Evolutionary conservation across 2,329 filamentous ascomycete genomes (phyloP).

Genomic region (Aspergillus spinulosporus): DNA sequence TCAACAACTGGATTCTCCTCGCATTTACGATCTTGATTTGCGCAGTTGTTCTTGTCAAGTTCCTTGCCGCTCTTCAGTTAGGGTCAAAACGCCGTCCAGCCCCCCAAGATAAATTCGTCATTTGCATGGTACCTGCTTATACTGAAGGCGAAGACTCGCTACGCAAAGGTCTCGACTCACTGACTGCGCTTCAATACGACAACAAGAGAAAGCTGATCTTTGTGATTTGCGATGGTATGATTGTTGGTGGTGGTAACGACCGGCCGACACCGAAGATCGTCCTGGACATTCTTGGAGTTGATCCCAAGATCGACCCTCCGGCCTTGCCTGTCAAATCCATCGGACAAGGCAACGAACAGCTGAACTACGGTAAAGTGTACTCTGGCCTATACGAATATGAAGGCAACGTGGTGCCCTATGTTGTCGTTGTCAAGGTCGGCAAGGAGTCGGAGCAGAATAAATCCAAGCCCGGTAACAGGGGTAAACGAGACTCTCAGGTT

Average conservation of each 20-base stretch:
- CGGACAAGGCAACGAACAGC: conserved; percentile 81
- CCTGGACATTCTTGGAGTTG: conserved; percentile 92
- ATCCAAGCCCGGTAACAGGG: conserved; percentile 93
- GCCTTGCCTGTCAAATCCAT: conserved; percentile 93
- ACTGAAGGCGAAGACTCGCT: conserved; percentile 97
- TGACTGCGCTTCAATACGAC: conserved; percentile 93
- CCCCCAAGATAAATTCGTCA: conserved; percentile 97
- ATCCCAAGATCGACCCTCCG: conserved; percentile 93
- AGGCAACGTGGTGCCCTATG: conserved; percentile 93
- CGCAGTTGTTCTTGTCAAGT: conserved; percentile 79
- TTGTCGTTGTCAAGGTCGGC: conserved; percentile 95
- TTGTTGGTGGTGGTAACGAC: conserved; percentile 94
- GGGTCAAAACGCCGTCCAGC: conserved; percentile 86
- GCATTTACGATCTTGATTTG: conserved; percentile 84
- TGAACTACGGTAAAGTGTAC: conserved; percentile 98
- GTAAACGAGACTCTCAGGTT: conserved; percentile 97
- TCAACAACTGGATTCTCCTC: conserved; percentile 88
- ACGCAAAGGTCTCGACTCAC: conserved; percentile 86
- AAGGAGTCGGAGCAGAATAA: conserved; percentile 92
- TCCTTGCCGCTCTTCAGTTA: conserved; percentile 88
- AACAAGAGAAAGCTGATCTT: conserved; percentile 84
- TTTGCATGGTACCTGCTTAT: conserved; percentile 96
- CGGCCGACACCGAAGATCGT: conserved; percentile 97
- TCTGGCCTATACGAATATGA: conserved; percentile 97
- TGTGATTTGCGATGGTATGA: conserved; percentile 56